A percentile compares a stretch with the other conserved stretches of the same genome.
phyloP scores from a whole-genome alignment of 2,329 filamentous ascomycete species.

The Gyromitra esculenta region DNA sequence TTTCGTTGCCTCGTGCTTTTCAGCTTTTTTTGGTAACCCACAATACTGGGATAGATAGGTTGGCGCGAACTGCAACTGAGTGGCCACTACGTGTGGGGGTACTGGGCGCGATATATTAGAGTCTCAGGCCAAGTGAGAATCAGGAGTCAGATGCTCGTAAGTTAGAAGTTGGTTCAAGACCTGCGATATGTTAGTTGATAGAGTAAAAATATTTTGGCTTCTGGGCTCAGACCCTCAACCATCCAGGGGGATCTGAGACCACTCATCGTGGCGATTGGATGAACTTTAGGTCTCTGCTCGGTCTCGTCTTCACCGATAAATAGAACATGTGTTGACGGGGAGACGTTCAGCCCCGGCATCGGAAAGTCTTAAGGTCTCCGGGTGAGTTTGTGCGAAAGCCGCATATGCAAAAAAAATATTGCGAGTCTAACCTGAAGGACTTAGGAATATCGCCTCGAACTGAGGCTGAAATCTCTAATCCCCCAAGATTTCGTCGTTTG shows the following conservation, averaged over 20 bases:
- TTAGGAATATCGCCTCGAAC: neutral
- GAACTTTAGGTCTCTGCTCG: constrained; percentile 1
- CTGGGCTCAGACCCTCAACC: constrained; percentile 29
- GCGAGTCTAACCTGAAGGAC: too few relatives aligned
- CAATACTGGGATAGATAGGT: neutral
- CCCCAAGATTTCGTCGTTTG: constrained; percentile 20
- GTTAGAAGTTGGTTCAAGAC: constrained; percentile 19
- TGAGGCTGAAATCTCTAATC: constrained; percentile 5
- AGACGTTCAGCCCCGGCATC: constrained; percentile 2
- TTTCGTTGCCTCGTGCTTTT: neutral
- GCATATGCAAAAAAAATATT: neutral
- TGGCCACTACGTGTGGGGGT: constrained; percentile 20
- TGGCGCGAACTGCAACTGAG: constrained; percentile 9
- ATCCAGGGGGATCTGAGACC: neutral
- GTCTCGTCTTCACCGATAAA: constrained; percentile 5
- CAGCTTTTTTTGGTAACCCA: constrained; percentile 16
- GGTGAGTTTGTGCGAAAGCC: neutral
- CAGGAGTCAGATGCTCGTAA: constrained; percentile 14
- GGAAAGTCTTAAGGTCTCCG: neutral
- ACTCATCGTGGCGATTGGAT: constrained; percentile 23
- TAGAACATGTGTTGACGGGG: constrained; percentile 6
- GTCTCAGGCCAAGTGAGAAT: constrained; percentile 8
- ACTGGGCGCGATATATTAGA: constrained; percentile 12
- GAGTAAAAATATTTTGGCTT: constrained; percentile 4
- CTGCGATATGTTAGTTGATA: constrained; percentile 17